A percentile compares a stretch with the other conserved stretches of the same genome.
phyloP scores from a whole-genome alignment of 768 basidiomycete genomes.

The Roridomyces roridus region DNA sequence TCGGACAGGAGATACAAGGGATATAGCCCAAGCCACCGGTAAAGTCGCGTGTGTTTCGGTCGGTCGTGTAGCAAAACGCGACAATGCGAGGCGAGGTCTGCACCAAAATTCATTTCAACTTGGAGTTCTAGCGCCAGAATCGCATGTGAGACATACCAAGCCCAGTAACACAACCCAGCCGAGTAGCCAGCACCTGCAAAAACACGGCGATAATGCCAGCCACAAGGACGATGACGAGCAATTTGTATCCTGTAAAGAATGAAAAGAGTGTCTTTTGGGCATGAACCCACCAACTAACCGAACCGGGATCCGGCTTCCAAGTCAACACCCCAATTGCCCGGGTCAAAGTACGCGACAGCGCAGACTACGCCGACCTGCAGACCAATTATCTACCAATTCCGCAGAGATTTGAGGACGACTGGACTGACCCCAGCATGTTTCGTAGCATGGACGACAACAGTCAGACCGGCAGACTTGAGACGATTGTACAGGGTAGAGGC shows the following conservation, averaged over 20 bases:
- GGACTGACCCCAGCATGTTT: constrained; percentile 67
- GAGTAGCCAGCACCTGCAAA: constrained; percentile 82
- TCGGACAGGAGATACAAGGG: constrained; percentile 72
- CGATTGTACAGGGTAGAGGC: constrained; percentile 21
- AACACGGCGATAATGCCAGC: constrained; percentile 84
- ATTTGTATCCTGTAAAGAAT: constrained; percentile 58
- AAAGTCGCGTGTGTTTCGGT: constrained; percentile 60
- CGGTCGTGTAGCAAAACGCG: constrained; percentile 70
- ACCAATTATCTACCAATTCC: too few species aligned
- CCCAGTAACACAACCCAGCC: constrained; percentile 84
- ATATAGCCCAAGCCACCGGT: constrained; percentile 66
- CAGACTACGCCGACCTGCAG: constrained; percentile 74
- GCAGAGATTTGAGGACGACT: too few species aligned
- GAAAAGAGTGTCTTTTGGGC: too few species aligned
- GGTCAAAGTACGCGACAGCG: constrained; percentile 89
- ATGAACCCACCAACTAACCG: constrained; percentile 38
- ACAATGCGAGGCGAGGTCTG: constrained; percentile 62
- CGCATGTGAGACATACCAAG: constrained; percentile 54
- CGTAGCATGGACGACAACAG: constrained; percentile 55
- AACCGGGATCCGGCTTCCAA: constrained; percentile 85
- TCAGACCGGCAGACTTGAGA: constrained; percentile 37
- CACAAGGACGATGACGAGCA: constrained; percentile 86
- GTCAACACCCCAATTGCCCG: constrained; percentile 78
- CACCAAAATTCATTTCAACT: neutral
- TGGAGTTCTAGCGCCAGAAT: neutral